Percentiles rank a stretch among this genome's conserved stretches.
These are phyloP conservation scores for Fusarium nisikadoi DNA, from an alignment of 2,329 filamentous ascomycete species.

Conservation along the genomic window DNA sequence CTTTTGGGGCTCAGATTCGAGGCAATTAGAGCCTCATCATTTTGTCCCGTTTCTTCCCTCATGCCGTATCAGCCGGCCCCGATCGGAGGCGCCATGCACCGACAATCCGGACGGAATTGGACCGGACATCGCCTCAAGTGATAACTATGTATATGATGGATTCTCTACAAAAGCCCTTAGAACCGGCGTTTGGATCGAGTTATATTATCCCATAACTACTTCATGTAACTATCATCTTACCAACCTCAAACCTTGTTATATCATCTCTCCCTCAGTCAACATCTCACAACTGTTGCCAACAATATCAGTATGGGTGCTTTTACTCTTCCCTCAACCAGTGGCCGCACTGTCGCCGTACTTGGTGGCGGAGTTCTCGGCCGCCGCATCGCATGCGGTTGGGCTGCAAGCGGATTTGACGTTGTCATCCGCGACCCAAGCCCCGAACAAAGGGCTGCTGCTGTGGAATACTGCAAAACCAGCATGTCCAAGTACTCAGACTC, in stretches of 20 bases:
- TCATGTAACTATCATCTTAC: neutral
- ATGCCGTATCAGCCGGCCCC: neutral
- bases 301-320: neutral
- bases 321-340: neutral
- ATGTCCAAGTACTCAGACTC: constrained; percentile 4
- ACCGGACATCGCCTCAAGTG: neutral
- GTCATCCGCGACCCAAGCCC: constrained; percentile 4
- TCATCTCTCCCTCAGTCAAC: fast-evolving
- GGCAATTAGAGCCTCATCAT: neutral
- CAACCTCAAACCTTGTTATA: too few relatives aligned
- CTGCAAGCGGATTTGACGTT: constrained; percentile 14
- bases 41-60: neutral
- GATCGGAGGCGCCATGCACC: neutral
- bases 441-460: constrained; percentile 1
- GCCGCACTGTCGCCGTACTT: neutral
- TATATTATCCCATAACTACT: too few relatives aligned
- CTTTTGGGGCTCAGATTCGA: neutral
- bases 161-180: neutral
- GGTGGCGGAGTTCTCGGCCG: constrained; percentile 8
- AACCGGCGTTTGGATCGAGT: neutral
- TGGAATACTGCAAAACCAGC: constrained; percentile 4
- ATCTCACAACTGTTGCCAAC: too few relatives aligned
- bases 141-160: too few relatives aligned
- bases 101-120: neutral
- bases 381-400: constrained; percentile 12